Percentiles rank a stretch among this genome's conserved stretches.
phyloP scores from a whole-genome alignment of 768 basidiomycete species.

The Tylopilus subfusipes region DNA sequence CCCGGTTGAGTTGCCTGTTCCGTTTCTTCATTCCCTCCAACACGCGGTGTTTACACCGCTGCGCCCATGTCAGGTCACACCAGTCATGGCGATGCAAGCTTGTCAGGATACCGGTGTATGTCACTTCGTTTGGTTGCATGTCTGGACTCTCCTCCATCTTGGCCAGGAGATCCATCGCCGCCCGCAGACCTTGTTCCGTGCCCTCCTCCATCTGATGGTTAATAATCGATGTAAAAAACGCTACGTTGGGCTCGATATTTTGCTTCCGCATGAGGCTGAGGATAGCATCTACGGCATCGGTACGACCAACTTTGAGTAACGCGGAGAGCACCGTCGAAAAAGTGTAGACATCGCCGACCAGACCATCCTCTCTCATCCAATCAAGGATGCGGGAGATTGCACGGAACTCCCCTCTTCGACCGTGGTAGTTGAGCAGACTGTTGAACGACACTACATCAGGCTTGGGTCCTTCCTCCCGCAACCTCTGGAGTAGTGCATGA shows the following conservation, averaged over 20 bases:
- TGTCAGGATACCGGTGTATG: slow-evolving; percentile 77
- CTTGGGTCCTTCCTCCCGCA: slow-evolving; percentile 50
- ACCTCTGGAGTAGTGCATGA: slow-evolving; percentile 38
- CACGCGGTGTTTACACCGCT: slow-evolving; percentile 49
- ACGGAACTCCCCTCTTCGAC: slow-evolving; percentile 59
- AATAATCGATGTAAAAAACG: slow-evolving; percentile 78
- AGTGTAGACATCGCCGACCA: slow-evolving; percentile 77
- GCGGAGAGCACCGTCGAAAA: slow-evolving; percentile 85
- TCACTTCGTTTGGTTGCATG: slow-evolving; percentile 66
- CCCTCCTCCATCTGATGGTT: slow-evolving; percentile 63
- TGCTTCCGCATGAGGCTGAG: slow-evolving; percentile 73
- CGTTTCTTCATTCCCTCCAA: slow-evolving; percentile 55
- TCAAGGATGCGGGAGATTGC: slow-evolving; percentile 56
- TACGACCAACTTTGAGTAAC: slow-evolving; percentile 61
- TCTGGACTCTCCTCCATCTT: slow-evolving; percentile 65
- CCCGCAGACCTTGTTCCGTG: slow-evolving; percentile 48
- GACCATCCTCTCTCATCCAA: slow-evolving; percentile 47
- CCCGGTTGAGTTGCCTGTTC: slow-evolving; percentile 52
- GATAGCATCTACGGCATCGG: slow-evolving; percentile 63
- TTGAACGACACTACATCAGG: slow-evolving; percentile 81
- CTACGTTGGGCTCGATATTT: slow-evolving; percentile 68
- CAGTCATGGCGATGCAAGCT: slow-evolving; percentile 64
- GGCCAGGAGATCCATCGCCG: slow-evolving; percentile 65
- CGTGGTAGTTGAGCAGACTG: slow-evolving; percentile 69
- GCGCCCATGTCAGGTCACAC: slow-evolving; percentile 41